Percentiles rank a stretch among this genome's conserved stretches.
Evolutionary conservation across 2,329 filamentous ascomycete genomes (phyloP).

Genomic region (Xylaria sp.): DNA sequence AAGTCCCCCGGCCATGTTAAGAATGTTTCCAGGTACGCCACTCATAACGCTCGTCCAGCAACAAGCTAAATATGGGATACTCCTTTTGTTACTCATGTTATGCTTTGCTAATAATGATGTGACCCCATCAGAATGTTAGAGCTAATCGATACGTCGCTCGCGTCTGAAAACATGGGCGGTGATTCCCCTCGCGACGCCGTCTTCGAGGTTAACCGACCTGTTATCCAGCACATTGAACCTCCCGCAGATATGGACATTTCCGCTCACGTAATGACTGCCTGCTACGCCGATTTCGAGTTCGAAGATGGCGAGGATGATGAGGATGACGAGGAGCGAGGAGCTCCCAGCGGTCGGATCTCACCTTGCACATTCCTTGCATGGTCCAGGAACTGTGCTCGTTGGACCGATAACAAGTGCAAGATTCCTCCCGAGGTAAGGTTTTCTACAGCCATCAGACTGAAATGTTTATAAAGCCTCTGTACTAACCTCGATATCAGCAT

Average conservation of each 20-base stretch:
- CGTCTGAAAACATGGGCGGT: constrained; percentile 14
- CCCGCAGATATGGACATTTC: constrained; percentile 26
- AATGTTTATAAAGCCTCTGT: constrained; percentile 2
- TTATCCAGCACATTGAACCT: constrained; percentile 26
- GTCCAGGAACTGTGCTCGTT: constrained; percentile 40
- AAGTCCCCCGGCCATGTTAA: constrained; percentile 8
- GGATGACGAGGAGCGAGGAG: constrained; percentile 42
- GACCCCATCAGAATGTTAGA: constrained; percentile 26
- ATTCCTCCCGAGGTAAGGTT: constrained; percentile 40
- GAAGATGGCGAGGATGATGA: constrained; percentile 22
- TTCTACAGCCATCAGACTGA: background rate
- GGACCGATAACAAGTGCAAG: constrained; percentile 28
- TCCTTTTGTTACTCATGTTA: background rate
- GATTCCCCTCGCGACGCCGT: constrained; percentile 26
- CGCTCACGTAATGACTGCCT: constrained; percentile 8
- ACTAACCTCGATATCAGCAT: constrained; percentile 1
- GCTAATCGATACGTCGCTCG: constrained; percentile 24
- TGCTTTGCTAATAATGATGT: background rate
- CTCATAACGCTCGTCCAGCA: background rate
- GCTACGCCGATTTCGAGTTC: constrained; percentile 17
- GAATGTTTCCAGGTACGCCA: constrained; percentile 25
- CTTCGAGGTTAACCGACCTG: constrained; percentile 30
- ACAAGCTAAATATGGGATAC: background rate
- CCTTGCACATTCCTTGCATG: constrained; percentile 46
- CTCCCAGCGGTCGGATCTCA: constrained; percentile 41